Conservation (phyloP, 768 basidiomycete genomes). For the Podaxis carcinomalis region DNA sequence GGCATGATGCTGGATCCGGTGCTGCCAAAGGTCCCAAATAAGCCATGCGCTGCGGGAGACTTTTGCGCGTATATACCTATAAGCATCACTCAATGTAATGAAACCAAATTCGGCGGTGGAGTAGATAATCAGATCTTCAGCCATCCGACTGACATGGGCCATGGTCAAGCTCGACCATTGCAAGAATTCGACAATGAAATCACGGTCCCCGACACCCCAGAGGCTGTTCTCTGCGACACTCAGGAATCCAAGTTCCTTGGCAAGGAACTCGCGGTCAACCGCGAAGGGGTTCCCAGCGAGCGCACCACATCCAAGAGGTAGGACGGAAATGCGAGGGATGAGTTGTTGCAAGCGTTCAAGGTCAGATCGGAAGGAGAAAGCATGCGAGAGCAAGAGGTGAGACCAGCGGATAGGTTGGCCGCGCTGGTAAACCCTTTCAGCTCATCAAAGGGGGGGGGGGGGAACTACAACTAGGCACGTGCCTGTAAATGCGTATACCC, state of each 20-base stretch:
- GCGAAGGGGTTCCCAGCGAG: conserved; percentile 96
- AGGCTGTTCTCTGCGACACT: conserved; percentile 93
- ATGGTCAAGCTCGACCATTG: conserved; percentile 94
- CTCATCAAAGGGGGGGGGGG: not conserved
- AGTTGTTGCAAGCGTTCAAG: conserved; percentile 81
- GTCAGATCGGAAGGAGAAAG: conserved; percentile 89
- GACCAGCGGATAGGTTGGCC: conserved; percentile 99
- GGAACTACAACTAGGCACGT: conserved; percentile 14
- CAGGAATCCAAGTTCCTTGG: conserved; percentile 83
- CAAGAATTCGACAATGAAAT: conserved; percentile 95
- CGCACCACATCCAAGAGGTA: conserved; percentile 92
- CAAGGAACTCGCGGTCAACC: conserved; percentile 91
- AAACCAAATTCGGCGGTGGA: conserved; percentile 98
- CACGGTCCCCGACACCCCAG: conserved; percentile 94
- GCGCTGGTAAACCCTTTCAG: conserved; percentile 50
- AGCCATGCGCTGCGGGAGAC: not conserved
- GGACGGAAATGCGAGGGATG: conserved; percentile 84
- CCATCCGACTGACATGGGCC: conserved; percentile 91
- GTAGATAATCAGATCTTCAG: conserved; percentile 95
- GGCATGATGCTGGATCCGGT: conserved; percentile 99
- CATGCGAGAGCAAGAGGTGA: conserved; percentile 92
- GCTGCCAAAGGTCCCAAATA: conserved; percentile 33
- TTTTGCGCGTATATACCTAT: conserved; percentile 58
- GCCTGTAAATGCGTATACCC: conserved; percentile 99
- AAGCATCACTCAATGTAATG: conserved; percentile 93